Percentiles rank a stretch among this genome's conserved stretches.
Conservation (phyloP, 768 basidiomycete species). For the Galerina sulciceps region DNA sequence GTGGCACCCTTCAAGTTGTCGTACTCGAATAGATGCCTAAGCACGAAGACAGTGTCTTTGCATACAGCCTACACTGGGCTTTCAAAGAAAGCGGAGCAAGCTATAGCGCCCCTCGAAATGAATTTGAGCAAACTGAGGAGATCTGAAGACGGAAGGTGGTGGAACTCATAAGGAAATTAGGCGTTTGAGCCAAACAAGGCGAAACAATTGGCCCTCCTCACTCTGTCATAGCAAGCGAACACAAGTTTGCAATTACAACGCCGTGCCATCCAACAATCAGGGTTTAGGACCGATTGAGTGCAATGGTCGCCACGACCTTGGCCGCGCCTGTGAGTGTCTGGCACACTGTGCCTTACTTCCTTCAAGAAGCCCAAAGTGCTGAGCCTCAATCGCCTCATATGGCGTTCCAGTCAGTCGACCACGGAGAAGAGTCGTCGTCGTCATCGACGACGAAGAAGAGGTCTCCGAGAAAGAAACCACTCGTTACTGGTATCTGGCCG, state of each 20-base stretch:
- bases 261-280: neutral
- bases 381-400: slow-evolving; percentile 7
- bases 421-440: slow-evolving; percentile 22
- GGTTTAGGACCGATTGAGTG: neutral
- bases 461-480: slow-evolving; percentile 47
- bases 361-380: slow-evolving; percentile 5
- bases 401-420: slow-evolving; percentile 28
- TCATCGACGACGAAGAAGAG: slow-evolving; percentile 26
- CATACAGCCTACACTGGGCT: too few species aligned
- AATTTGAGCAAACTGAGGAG: too few species aligned
- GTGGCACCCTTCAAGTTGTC: too few species aligned
- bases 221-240: neutral
- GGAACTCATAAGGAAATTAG: too few species aligned
- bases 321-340: slow-evolving; percentile 17
- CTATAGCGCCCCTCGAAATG: too few species aligned
- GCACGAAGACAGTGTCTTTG: too few species aligned
- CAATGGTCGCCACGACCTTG: neutral
- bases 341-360: slow-evolving; percentile 10
- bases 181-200: neutral
- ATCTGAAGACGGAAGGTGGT: too few species aligned
- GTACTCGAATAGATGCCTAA: too few species aligned
- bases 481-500: slow-evolving; percentile 67
- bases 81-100: too few species aligned
- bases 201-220: neutral
- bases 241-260: neutral